Base-by-base conservation (phyloP, 1,139 yeast genomes). In the Candida anutae region DNA sequence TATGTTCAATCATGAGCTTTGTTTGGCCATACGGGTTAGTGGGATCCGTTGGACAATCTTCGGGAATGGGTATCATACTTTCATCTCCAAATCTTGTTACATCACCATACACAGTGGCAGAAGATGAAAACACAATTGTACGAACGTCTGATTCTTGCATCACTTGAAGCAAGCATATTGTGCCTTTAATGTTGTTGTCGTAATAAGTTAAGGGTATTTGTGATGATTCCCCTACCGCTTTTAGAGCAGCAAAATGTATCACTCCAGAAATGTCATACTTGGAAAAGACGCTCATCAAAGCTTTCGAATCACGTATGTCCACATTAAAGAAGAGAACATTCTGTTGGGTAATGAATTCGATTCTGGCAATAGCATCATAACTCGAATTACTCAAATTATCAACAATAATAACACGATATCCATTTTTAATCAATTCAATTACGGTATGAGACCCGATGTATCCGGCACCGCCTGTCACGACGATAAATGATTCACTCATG, bases 381-480 rank as follows among this genome's bases (percentile, higher is more conserved):
- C 79, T 69, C 5, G 93, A 77, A 47, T 79, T 82, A 45, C 67
- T 58, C 36, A 80, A 62, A 48, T 78, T 79, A 52, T 83, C 94
- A 21, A 77, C 73, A 27, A 83, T 69, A 13, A 83, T 76, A 17
- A 81, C 87, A 26, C 77, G 66, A 46, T 77, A 71, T 21, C 84
- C 84, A 30, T 74, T 66, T 38, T 73, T 66, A 32, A 80, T 50
- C 32, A 82, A 64, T 40, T 77, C 81, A 21, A 79, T 70, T 5
- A 76, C 80, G 2, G 90, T 78, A 48, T 82, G 94, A 12, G 90
- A 78, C 16, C 94, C 94, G 45, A 83, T 81, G 54, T 83, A 83
- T 18, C 94, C 94, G 19, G 93, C 85, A 31, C 94, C 94, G 26
- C 94, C 94, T 18, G 94, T 80, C 20, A 83, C 88, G 33, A 82